These are phyloP conservation scores for Podospora pseudoanserina DNA, from an alignment of 495 filamentous ascomycete species.

Conservation along the genomic window DNA sequence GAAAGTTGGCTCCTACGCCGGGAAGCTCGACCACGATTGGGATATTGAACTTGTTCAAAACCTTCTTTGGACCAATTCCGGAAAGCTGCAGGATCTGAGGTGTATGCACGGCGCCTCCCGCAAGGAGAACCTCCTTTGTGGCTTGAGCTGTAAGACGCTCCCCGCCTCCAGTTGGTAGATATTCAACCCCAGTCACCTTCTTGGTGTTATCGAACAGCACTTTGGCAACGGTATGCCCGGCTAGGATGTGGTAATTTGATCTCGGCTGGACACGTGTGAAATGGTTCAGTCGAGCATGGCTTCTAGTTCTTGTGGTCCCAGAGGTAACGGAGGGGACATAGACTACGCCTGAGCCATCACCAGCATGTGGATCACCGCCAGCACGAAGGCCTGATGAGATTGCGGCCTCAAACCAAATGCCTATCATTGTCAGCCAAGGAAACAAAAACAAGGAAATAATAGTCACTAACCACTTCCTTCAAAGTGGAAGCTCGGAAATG, in stretches of 20 bases:
- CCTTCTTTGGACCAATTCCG: slow-evolving; percentile 65
- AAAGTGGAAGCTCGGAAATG: slow-evolving; percentile 42
- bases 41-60: slow-evolving; percentile 63
- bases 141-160: slow-evolving; percentile 30
- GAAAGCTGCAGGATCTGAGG: slow-evolving; percentile 64
- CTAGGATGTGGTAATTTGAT: slow-evolving; percentile 45
- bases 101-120: slow-evolving; percentile 54
- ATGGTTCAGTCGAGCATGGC: slow-evolving; percentile 38
- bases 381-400: slow-evolving; percentile 28
- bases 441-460: background rate
- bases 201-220: slow-evolving; percentile 38
- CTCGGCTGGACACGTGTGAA: slow-evolving; percentile 35
- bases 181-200: slow-evolving; percentile 30
- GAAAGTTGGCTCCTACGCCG: slow-evolving; percentile 68
- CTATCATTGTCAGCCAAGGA: background rate
- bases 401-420: slow-evolving; percentile 31
- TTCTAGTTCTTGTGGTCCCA: slow-evolving; percentile 37
- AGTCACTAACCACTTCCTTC: slow-evolving; percentile 25
- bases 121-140: slow-evolving; percentile 51
- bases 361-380: slow-evolving; percentile 36
- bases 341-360: slow-evolving; percentile 30
- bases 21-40: slow-evolving; percentile 66
- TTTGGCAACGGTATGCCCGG: slow-evolving; percentile 42
- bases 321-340: slow-evolving; percentile 38
- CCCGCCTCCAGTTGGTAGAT: slow-evolving; percentile 23